Base-by-base conservation (phyloP, 2,329 filamentous ascomycete species). In the Cryphonectria naterciae region DNA sequence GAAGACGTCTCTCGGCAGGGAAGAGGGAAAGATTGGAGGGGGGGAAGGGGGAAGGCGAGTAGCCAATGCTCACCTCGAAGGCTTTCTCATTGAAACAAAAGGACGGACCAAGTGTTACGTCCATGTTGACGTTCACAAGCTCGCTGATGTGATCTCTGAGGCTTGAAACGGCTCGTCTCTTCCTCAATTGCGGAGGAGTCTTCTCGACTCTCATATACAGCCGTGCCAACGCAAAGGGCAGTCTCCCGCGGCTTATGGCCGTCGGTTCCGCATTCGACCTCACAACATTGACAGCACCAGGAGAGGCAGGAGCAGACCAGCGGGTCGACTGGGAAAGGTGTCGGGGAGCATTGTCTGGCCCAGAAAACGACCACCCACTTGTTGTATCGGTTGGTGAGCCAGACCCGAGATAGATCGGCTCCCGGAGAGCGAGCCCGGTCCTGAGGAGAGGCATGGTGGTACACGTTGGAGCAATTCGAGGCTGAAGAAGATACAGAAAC, bases 141-240 rank as follows among this genome's bases (percentile, higher is more conserved):
- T n/a, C 35, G n/a, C 56, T 17, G 17, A 65, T 22, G 17, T 28
- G 49, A 39, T n/a, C 46, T 46, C 61, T 25, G 39, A 71, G 37
- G 37, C 62, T 25, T 61, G 62, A 46, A 11, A 54, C 15, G 10
- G 62, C 32, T 13, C 28, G 52, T 43, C 65, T 71, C 43, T 52
- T 69, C 32, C 25, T 66, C 41, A 71, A 22, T 37, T 69, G 65
- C 4, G 41, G 67, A 25, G 43, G 67, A 3, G 39, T 58, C 25
- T 28, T 49, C 4, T 41, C 56, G 25, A 46, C 19, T 46, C 43
- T 41, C n/a, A 35, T 46, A 22, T 63, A 66, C 8, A 69, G 32
- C 15, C 62, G 67, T 41, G 62, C 70, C 22, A 69, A 17, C 19
- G 64, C 67, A 4, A 63, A 65, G 7, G 70, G 67, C 13, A 71